Evolutionary conservation across 164 flowering plant species (phyloP).

Genomic region (Liriodendron chinense): DNA sequence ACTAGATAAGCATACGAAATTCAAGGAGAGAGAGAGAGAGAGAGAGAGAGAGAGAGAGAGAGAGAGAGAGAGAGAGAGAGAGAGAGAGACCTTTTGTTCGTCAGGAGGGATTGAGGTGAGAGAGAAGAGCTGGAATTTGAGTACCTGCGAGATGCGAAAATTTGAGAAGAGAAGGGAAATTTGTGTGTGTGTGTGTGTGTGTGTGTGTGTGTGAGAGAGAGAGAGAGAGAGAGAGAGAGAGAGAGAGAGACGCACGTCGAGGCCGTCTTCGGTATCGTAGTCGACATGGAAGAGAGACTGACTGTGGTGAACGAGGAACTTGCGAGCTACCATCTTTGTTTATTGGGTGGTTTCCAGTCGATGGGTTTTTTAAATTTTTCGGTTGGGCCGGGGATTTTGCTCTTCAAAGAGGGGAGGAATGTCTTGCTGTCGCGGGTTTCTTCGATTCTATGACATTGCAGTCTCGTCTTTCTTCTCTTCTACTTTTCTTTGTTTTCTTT

Average conservation of each 20-base stretch:
- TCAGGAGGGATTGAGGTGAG: conserved; percentile 84
- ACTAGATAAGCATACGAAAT: not conserved
- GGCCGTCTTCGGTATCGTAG: conserved; percentile 71
- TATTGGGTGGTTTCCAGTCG: not conserved
- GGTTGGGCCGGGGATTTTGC: not conserved
- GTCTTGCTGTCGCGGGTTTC: too few relatives aligned
- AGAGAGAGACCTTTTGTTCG: conserved; percentile 62
- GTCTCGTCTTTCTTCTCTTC: too few relatives aligned
- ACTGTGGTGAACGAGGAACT: conserved; percentile 47
- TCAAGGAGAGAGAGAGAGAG: not conserved
- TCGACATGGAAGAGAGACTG: conserved; percentile 51
- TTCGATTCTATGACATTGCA: too few relatives aligned
- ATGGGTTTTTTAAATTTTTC: not conserved
- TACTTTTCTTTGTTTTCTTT: too few relatives aligned
- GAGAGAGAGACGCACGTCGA: conserved; percentile 43
- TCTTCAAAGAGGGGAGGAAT: too few relatives aligned
- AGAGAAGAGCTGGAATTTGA: conserved; percentile 86
- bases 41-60: not conserved
- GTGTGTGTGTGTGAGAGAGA: not conserved
- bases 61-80: conserved; percentile 50
- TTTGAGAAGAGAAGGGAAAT: not conserved
- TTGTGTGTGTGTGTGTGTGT: too few relatives aligned
- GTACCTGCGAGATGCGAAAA: conserved; percentile 44
- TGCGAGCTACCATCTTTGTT: conserved; percentile 66
- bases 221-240: conserved; percentile 7